phyloP scores from a whole-genome alignment of 2,329 filamentous ascomycete species.

The Echinosphaeria canescens region DNA sequence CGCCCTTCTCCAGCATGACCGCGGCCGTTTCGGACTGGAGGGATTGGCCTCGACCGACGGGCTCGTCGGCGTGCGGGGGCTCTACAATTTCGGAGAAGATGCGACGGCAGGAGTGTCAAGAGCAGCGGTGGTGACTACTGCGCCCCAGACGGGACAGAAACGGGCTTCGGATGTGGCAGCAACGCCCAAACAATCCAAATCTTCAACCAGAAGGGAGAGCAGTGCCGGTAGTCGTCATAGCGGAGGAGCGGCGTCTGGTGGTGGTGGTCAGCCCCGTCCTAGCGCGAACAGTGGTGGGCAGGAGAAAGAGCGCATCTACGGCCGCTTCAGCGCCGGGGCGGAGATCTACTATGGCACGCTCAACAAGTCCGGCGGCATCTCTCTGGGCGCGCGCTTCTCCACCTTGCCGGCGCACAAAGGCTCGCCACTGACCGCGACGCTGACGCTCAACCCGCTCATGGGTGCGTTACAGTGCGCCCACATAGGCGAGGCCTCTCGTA shows the following conservation, averaged over 20 bases:
- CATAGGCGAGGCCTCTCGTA: too few relatives aligned
- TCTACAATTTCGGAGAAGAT: slow-evolving; percentile 87
- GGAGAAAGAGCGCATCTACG: slow-evolving; percentile 44
- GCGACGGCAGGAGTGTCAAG: too few relatives aligned
- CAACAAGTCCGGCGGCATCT: slow-evolving; percentile 86
- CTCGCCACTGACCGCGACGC: slow-evolving; percentile 80
- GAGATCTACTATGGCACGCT: slow-evolving; percentile 91
- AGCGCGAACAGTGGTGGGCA: too few relatives aligned
- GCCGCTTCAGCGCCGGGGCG: slow-evolving; percentile 73
- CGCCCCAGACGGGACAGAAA: too few relatives aligned
- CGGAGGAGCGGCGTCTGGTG: too few relatives aligned
- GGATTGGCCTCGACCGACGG: slow-evolving; percentile 85
- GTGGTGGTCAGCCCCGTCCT: too few relatives aligned
- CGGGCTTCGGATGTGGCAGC: slow-evolving; percentile 9
- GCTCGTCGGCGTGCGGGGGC: slow-evolving; percentile 63
- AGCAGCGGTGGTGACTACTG: too few relatives aligned
- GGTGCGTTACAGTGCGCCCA: too few relatives aligned
- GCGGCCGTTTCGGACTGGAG: slow-evolving; percentile 72
- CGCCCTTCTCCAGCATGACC: slow-evolving; percentile 58
- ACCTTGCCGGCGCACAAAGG: slow-evolving; percentile 64
- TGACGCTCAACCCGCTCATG: slow-evolving; percentile 88
- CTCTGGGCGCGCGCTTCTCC: slow-evolving; percentile 71
- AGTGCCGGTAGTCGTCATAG: slow-evolving; percentile 5
- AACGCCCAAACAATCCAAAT: slow-evolving; percentile 4
- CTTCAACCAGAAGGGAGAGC: slow-evolving; percentile 3